Evolutionary conservation across 495 filamentous ascomycete genomes (phyloP), one percentile per base, ranked within the genome.

Genomic region (Paragyromitra xinjiangensis): DNA sequence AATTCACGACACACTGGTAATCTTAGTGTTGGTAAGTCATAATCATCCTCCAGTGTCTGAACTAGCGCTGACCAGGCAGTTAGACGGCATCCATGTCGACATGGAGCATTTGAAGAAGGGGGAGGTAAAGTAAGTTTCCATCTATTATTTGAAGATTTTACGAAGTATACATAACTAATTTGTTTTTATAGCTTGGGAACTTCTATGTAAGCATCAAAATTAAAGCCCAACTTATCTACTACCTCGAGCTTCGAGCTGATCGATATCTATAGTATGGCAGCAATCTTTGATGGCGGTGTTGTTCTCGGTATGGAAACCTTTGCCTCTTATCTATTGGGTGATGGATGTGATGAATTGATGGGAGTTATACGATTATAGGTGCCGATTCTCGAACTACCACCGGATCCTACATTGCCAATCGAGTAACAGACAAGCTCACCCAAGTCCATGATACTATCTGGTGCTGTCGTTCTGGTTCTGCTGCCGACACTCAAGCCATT

Each of bases 301-400:
- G 97, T 99, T 84, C 88, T 99, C 40, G 93, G 89, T 90, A 82
- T 64, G 86, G n/a, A 29, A 6, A 16, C 55, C 26, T 59, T 45
- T 64, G 19, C n/a, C 55, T 19, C 44, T 26, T 53, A 34, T 39
- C 6, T 11, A 19, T 24, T 11, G 12, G 8, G 51, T 26, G 24
- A 26, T 68, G 55, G 39, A 61, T 22, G 9, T n/a, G 12, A 59
- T 71, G 11, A 8, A 69, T 71, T 82, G 45, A 77, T 42, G 26
- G 45, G 26, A 70, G 39, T 67, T 42, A 6, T 58, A 22, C 40
- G 37, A 53, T 58, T 26, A 37, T 63, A 88, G 91, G 95, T 68
- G 95, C 95, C 78, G 95, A 99, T 84, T 97, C 94, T 81, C 91
- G 95, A 86, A 99, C 95, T 81, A 98, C 95, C n/a, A 98, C 95